Evolutionary conservation across 345 rosid genomes (phyloP).

Genomic region (Balakata baccata): DNA sequence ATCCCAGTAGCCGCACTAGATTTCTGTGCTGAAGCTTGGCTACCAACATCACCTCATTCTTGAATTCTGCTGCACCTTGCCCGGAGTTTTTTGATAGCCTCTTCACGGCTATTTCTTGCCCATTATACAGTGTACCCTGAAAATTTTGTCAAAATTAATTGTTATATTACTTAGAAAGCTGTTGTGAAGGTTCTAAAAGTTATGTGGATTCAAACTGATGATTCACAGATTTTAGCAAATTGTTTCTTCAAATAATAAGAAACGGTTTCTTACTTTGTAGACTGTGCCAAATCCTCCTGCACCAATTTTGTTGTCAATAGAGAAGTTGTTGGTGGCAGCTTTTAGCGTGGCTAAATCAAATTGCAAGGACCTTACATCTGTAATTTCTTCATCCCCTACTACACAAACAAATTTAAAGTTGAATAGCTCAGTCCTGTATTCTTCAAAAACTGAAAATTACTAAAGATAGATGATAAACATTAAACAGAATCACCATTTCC

Average conservation of each 20-base stretch:
- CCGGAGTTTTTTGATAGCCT: neutral
- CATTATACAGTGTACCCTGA: conserved; percentile 8
- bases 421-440: neutral
- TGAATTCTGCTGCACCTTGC: conserved; percentile 5
- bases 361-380: neutral
- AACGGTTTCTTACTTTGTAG: conserved; percentile 39
- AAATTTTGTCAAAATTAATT: neutral
- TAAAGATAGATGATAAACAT: neutral
- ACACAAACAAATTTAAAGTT: neutral
- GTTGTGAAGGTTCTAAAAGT: no score
- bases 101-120: conserved; percentile 16
- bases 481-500: neutral
- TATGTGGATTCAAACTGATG: neutral
- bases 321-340: neutral
- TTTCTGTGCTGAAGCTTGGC: conserved; percentile 42
- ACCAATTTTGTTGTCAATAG: neutral
- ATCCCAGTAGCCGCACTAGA: conserved; percentile 34
- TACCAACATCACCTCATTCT: conserved; percentile 32
- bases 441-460: neutral
- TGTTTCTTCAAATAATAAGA: neutral
- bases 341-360: neutral
- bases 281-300: conserved; percentile 48
- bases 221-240: neutral
- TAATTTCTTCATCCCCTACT: neutral
- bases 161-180: neutral